Conservation (phyloP, 495 filamentous ascomycete genomes). For the Apodospora peruviana region DNA sequence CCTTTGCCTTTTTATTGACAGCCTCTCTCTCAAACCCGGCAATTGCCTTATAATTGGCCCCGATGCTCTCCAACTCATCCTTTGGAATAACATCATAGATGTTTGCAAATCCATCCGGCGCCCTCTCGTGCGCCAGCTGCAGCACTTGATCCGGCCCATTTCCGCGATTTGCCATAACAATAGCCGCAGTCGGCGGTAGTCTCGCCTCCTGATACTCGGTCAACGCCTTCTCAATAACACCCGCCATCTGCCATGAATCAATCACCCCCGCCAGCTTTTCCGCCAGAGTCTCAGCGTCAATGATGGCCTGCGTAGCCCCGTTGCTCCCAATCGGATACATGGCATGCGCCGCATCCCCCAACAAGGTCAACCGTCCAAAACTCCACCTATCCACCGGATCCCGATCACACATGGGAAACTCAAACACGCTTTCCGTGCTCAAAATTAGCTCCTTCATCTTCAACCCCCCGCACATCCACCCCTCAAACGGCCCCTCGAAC, state of each 20-base stretch:
- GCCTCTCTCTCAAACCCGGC: conserved; percentile 12
- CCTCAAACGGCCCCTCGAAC: conserved; percentile 8
- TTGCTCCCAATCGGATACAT: conserved; percentile 15
- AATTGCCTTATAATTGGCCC: conserved; percentile 10
- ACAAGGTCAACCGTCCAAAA: conserved; percentile 9
- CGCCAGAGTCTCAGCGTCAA: conserved; percentile 9
- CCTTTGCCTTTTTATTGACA: conserved; percentile 8
- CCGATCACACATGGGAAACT: conserved; percentile 15
- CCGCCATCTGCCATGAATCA: conserved; percentile 4
- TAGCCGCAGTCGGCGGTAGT: conserved; percentile 7
- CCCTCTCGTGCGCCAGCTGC: conserved; percentile 10
- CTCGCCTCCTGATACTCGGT: conserved; percentile 8
- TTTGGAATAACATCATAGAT: conserved; percentile 13
- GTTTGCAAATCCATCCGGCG: conserved; percentile 10
- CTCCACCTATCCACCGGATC: conserved; percentile 11
- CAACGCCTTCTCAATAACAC: neutral
- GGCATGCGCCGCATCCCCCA: conserved; percentile 13
- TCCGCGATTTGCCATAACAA: conserved; percentile 13
- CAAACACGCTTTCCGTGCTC: conserved; percentile 11
- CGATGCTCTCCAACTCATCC: conserved; percentile 13
- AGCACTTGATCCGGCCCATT: conserved; percentile 14
- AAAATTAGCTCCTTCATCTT: conserved; percentile 9
- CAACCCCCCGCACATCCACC: conserved; percentile 10
- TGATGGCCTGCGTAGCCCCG: conserved; percentile 13
- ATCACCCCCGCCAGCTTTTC: neutral